Conservation (phyloP, 2,329 filamentous ascomycete genomes). For the Penicillium sp. region DNA sequence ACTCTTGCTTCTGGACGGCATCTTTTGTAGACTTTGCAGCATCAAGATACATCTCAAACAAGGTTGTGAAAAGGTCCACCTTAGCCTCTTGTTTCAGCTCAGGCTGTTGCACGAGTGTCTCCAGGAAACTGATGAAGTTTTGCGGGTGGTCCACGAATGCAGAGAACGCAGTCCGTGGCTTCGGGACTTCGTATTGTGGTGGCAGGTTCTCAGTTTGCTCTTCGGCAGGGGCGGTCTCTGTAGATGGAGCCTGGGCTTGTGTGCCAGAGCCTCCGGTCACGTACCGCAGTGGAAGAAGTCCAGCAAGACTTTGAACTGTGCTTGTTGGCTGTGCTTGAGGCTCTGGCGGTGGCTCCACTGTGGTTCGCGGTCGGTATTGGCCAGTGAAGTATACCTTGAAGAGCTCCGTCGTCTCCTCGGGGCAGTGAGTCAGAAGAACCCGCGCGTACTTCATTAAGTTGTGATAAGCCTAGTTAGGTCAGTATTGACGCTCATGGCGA, state of each 20-base stretch:
- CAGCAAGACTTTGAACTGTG: constrained; percentile 84
- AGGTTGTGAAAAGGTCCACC: constrained; percentile 86
- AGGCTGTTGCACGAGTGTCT: constrained; percentile 79
- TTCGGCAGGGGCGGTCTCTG: constrained; percentile 36
- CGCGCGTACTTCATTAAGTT: constrained; percentile 96
- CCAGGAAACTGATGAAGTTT: constrained; percentile 90
- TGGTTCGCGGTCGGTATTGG: constrained; percentile 72
- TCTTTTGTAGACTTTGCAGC: constrained; percentile 79
- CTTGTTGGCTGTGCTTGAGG: constrained; percentile 63
- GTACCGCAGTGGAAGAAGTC: constrained; percentile 82
- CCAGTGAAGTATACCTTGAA: constrained; percentile 97
- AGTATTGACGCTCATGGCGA: constrained; percentile 39
- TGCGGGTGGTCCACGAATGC: constrained; percentile 94
- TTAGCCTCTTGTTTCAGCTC: constrained; percentile 75
- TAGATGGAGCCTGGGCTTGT: constrained; percentile 37
- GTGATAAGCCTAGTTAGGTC: constrained; percentile 69
- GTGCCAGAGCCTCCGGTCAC: constrained; percentile 68
- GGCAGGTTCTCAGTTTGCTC: constrained; percentile 45
- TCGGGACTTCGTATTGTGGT: constrained; percentile 75
- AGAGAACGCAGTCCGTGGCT: constrained; percentile 88
- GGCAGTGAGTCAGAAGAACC: constrained; percentile 85
- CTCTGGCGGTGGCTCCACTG: constrained; percentile 62
- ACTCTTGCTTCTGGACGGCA: constrained; percentile 70
- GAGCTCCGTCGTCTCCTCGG: constrained; percentile 78
- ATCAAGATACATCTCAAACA: constrained; percentile 98